Base-by-base conservation (phyloP, 108 stramenopile genomes). In the Schizochytrium sp. region DNA sequence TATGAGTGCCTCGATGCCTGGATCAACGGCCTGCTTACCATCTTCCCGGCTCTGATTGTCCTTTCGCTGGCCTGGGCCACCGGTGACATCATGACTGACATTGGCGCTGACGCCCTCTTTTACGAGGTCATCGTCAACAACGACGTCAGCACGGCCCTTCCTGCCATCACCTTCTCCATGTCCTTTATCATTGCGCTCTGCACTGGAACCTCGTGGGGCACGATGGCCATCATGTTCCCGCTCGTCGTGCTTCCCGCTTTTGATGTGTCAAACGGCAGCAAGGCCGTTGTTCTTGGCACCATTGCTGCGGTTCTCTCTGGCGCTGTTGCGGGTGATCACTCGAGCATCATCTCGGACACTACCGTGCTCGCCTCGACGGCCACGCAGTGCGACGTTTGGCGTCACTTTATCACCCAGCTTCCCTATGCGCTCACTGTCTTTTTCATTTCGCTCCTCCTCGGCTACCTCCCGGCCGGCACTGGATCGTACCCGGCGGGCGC, bases 211-310 rank as follows among this genome's bases (percentile, higher is more conserved):
- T 93, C 92, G 25, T 96, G 95, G 95, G 95, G 94, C 60, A 95
- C 94, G 0, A 96, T 96, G 95, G 90, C 92, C 44, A 95, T 96
- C 72, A 91, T 96, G 90, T 87, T 96, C 88, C 95, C 95, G 14
- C 89, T 96, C 2, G 87, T 95, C 23, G 60, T 92, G 14, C 90
- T 94, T 10, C 95, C 95, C 12, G 89, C 93, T 19, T 95, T 94
- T 90, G 58, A 89, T 44, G 94, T 92, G 34, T 91, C 92, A 5
- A 58, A 88, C 43, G 94, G 94, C n/a, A 90, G 93, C 88, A 69
- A 72, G 21, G 87, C 18, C 18, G 92, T 95, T 44, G 92, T 95
- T 57, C 94, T 93, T 76, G 92, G 92, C 19, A 47, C 51, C 10
- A 53, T 83, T 2, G 91, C 93, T 1, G 93, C 91, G 6, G 83